phyloP scores from a whole-genome alignment of 306 rosid genomes.

The Acacia confusa region DNA sequence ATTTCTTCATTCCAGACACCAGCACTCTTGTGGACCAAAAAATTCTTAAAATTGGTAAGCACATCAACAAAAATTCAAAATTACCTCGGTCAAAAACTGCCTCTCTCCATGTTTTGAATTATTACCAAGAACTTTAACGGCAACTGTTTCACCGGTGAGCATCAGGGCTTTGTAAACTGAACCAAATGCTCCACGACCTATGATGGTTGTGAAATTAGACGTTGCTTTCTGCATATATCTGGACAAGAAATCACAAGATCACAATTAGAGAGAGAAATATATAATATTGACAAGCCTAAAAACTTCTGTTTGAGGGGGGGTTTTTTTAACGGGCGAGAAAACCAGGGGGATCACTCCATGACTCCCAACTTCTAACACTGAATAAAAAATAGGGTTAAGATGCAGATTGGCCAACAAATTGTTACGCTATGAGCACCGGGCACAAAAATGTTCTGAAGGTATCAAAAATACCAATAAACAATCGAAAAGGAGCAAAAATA shows the following conservation, averaged over 20 bases:
- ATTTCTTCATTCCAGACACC: constrained; percentile 11
- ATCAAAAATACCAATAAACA: too few species aligned
- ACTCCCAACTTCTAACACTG: not conserved
- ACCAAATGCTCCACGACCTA: constrained; percentile 97
- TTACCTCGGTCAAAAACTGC: constrained; percentile 93
- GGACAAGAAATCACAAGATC: constrained; percentile 28
- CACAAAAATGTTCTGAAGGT: too few species aligned
- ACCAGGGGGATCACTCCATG: not conserved
- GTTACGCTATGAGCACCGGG: too few species aligned
- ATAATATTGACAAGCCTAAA: constrained; percentile 3
- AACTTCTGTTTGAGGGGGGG: too few species aligned
- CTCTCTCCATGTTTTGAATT: constrained; percentile 94
- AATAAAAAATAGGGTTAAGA: too few species aligned
- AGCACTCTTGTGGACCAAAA: not conserved
- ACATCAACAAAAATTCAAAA: constrained; percentile 23
- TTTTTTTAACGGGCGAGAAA: not conserved
- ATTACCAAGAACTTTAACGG: constrained; percentile 82
- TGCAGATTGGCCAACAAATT: too few species aligned
- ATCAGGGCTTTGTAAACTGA: constrained; percentile 90
- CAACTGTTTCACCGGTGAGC: constrained; percentile 73
- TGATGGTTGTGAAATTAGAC: constrained; percentile 77
- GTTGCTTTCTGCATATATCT: constrained; percentile 89
- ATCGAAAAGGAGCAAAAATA: too few species aligned
- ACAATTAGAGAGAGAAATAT: not conserved
- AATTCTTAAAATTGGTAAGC: not conserved